Evolutionary conservation across 257 asterid genomes (phyloP), one percentile per base, ranked within the genome.

Genomic region (Eustoma russellianum): DNA sequence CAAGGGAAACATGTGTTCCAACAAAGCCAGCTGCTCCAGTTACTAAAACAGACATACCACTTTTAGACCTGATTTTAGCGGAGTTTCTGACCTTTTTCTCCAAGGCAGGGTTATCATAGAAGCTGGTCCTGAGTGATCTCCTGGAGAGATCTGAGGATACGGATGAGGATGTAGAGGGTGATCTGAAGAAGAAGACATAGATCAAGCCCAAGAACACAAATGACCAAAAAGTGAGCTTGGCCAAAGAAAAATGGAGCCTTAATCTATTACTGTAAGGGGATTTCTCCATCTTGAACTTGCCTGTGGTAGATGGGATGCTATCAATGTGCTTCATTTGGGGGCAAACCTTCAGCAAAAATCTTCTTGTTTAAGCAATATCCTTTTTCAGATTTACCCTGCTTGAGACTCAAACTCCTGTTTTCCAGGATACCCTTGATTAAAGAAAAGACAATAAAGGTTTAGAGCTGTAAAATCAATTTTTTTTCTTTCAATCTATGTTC

Each of bases 271-370:
- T 69, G 65, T 79, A 77, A 5, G 82, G 76, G 0, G 89, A 77
- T 57, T 85, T 85, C 65, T 85, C 95, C 88, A 82, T 82, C 88
- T 85, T 85, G 77, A 78, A 82, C 85, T 90, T 90, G 28, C 97
- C 96, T 13, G 90, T 90, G 54, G 80, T 79, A 43, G 94, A 86
- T 17, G 93, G 90, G 50, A 64, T 65, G 68, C 69, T 72, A 55
- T 89, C 97, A 83, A 81, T 76, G 88, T 89, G 95, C 87, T 70
- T 78, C 95, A 89, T 89, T 59, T 77, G n/a, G 78, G 49, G 63
- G 70, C 65, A 48, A 52, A 52, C 66, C 57, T 62, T 62, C 59
- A 48, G 19, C 53, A 17, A 70, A 73, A 64, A 55, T 75, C 64
- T 66, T 52, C 40, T 55, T 70, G 56, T 71, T 79, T 38, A 66